A percentile compares a stretch with the other conserved stretches of the same genome.
Evolutionary conservation across 176 grass and related monocot species (phyloP).

Genomic region (Cymbopogon citratus): DNA sequence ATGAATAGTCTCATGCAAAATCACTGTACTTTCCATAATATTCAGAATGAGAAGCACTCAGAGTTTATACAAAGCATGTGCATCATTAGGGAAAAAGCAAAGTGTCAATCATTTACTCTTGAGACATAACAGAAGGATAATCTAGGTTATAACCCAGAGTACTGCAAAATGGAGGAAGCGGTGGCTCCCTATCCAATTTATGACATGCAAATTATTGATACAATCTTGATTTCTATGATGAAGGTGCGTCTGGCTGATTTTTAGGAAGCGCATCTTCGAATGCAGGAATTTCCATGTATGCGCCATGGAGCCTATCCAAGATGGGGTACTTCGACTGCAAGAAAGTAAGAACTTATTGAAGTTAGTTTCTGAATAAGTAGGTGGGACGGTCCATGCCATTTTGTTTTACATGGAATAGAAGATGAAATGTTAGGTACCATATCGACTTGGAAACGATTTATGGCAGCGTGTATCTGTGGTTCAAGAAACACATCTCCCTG

Average conservation of each 20-base stretch:
- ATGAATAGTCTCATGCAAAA: background rate
- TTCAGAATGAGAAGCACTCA: background rate
- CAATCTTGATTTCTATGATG: background rate
- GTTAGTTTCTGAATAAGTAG: too few relatives aligned
- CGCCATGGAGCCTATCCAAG: conserved; percentile 50
- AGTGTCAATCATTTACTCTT: background rate
- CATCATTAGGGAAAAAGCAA: background rate
- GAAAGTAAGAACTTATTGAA: background rate
- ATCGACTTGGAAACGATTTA: conserved; percentile 57
- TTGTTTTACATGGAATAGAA: background rate
- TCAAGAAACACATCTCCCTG: conserved; percentile 65
- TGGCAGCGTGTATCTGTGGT: conserved; percentile 46
- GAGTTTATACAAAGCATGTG: background rate
- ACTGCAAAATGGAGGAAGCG: background rate
- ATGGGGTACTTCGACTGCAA: conserved; percentile 63
- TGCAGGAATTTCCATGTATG: conserved; percentile 56
- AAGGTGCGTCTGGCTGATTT: conserved; percentile 64
- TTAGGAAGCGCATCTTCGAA: conserved; percentile 64
- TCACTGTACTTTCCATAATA: background rate
- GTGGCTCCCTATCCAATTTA: background rate
- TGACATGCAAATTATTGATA: background rate
- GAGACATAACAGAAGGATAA: background rate
- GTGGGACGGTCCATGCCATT: background rate
- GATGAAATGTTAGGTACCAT: conserved; percentile 23
- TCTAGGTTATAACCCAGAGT: background rate